A percentile compares a stretch with the other conserved stretches of the same genome.
Evolutionary conservation across 768 basidiomycete genomes (phyloP).

Genomic region (Lactifluus subvellereus): DNA sequence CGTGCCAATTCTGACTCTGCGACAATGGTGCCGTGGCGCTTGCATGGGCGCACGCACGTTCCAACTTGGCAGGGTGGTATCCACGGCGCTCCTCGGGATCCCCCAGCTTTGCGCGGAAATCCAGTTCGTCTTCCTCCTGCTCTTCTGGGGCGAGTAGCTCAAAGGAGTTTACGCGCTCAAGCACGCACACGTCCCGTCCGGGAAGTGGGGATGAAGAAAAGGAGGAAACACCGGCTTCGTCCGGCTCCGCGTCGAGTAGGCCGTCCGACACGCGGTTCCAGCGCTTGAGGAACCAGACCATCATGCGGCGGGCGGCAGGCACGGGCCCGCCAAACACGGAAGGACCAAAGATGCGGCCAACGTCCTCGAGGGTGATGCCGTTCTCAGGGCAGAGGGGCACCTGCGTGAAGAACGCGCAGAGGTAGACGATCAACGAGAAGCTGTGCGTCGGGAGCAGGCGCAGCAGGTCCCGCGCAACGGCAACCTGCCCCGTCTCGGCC

Average conservation of each 20-base stretch:
- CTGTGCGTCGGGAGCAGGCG: constrained; percentile 41
- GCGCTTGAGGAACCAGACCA: constrained; percentile 23
- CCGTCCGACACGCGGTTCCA: constrained; percentile 24
- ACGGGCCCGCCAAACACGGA: constrained; percentile 35
- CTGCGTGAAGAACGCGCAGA: constrained; percentile 47
- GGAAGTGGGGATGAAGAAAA: not conserved
- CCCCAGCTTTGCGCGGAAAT: not conserved
- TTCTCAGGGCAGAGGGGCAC: constrained; percentile 47
- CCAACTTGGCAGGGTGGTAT: not conserved
- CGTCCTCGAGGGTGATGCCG: constrained; percentile 40
- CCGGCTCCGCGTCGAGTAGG: constrained; percentile 16
- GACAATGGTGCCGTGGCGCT: not conserved
- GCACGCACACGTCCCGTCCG: not conserved
- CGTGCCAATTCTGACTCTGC: not conserved
- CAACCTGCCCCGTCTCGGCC: constrained; percentile 29
- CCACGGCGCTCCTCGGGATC: constrained; percentile 2
- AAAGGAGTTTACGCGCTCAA: constrained; percentile 10
- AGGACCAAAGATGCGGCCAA: constrained; percentile 43
- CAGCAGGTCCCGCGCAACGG: constrained; percentile 44
- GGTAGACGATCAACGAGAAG: constrained; percentile 40
- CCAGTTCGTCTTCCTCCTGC: not conserved
- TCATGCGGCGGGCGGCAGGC: constrained; percentile 16
- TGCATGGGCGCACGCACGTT: not conserved
- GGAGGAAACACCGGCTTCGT: not conserved
- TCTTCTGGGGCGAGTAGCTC: constrained; percentile 15